A percentile compares a stretch with the other conserved stretches of the same genome.
phyloP scores from a whole-genome alignment of 176 grass and related monocot genomes.

The Oryza coarctata region DNA sequence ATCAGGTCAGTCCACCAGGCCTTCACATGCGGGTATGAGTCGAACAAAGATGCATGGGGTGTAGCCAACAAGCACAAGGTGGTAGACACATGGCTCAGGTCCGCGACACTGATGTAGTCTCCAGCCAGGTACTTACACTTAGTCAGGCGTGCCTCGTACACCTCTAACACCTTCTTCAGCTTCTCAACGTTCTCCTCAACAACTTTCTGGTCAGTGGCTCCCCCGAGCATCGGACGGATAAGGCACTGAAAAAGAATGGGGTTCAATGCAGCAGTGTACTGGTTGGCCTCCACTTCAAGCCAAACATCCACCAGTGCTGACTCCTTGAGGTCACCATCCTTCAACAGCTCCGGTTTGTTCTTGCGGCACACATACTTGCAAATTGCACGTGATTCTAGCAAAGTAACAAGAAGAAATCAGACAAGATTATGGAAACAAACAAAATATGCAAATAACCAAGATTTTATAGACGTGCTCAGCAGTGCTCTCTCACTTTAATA shows the following conservation, averaged over 20 bases:
- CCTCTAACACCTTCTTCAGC: constrained; percentile 53
- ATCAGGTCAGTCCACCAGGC: constrained; percentile 59
- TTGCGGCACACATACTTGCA: constrained; percentile 54
- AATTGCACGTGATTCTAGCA: constrained; percentile 70
- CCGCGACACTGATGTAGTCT: constrained; percentile 65
- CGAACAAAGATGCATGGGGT: constrained; percentile 40
- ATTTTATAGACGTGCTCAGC: not conserved
- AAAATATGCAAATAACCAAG: not conserved
- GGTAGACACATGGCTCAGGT: constrained; percentile 49
- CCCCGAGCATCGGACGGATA: constrained; percentile 43
- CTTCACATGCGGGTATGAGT: constrained; percentile 55
- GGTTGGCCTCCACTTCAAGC: constrained; percentile 64
- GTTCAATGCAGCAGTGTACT: constrained; percentile 37
- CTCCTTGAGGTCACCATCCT: constrained; percentile 37
- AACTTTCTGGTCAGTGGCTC: constrained; percentile 36
- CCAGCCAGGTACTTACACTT: constrained; percentile 62
- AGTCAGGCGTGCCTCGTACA: constrained; percentile 53
- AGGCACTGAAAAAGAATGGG: constrained; percentile 42
- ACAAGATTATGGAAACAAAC: not conserved
- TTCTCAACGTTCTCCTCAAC: constrained; percentile 50
- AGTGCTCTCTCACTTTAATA: not conserved
- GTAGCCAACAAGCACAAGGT: constrained; percentile 43
- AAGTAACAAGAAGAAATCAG: not conserved
- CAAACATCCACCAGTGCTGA: constrained; percentile 63
- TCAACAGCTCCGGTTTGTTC: constrained; percentile 58